Evolutionary conservation across 495 filamentous ascomycete species (phyloP).

Genomic region (Aspergillus conjunctus): DNA sequence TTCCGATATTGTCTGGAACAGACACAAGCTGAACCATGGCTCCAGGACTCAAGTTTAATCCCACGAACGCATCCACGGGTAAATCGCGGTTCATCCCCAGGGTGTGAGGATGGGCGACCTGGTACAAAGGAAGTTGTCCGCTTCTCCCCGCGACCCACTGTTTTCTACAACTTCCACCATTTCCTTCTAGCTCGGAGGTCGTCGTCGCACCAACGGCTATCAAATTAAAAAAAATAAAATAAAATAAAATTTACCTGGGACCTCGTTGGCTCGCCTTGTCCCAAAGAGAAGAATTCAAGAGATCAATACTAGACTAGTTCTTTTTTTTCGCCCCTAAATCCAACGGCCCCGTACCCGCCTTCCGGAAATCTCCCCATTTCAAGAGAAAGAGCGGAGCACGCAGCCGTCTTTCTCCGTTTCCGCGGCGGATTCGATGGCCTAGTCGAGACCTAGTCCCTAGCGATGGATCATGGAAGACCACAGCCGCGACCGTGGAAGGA

Average conservation of each 20-base stretch:
- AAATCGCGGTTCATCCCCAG: neutral
- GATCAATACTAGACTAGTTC: neutral
- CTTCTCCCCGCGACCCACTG: constrained; percentile 18
- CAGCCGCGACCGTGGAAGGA: neutral
- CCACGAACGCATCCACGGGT: constrained; percentile 3
- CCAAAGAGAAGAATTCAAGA: neutral
- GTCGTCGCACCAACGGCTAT: neutral
- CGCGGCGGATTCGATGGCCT: constrained; percentile 2
- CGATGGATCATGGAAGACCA: neutral
- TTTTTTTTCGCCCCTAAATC: constrained; percentile 12
- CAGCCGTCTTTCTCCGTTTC: constrained; percentile 13
- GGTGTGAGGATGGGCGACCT: constrained; percentile 4
- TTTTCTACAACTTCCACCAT: neutral
- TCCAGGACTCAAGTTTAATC: neutral
- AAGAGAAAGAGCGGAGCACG: constrained; percentile 2
- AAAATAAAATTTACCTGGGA: no score
- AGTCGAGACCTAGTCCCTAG: neutral
- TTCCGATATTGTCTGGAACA: neutral
- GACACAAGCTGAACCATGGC: constrained; percentile 5
- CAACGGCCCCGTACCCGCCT: constrained; percentile 13
- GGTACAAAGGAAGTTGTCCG: constrained; percentile 11
- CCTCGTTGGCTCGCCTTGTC: neutral
- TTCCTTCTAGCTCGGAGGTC: constrained; percentile 2
- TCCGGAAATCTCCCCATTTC: constrained; percentile 8
- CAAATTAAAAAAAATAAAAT: neutral